These are phyloP conservation scores for Fusarium sp. DNA, from an alignment of 2,329 filamentous ascomycete genomes.

Conservation along the genomic window DNA sequence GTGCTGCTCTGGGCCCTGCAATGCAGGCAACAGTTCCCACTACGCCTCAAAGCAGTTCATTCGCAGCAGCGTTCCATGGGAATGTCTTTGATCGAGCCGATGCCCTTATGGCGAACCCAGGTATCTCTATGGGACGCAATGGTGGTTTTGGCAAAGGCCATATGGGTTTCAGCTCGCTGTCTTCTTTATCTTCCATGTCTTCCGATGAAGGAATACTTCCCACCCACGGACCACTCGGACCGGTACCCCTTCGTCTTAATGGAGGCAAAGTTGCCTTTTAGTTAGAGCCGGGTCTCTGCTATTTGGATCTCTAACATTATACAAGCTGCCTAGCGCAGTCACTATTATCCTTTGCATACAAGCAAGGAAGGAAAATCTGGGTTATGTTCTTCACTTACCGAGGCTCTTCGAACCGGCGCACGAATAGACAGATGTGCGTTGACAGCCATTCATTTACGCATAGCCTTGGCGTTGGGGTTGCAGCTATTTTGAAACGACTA, in stretches of 20 bases:
- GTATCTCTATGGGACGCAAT: constrained; percentile 66
- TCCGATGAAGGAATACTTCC: constrained; percentile 53
- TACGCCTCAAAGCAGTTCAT: constrained; percentile 69
- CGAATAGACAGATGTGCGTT: constrained; percentile 20
- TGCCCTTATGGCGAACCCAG: constrained; percentile 67
- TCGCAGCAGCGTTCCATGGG: constrained; percentile 65
- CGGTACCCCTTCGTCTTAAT: constrained; percentile 51
- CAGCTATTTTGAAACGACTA: constrained; percentile 27
- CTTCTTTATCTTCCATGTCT: constrained; percentile 56
- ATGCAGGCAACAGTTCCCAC: constrained; percentile 89
- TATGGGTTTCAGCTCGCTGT: constrained; percentile 53
- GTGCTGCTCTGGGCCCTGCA: constrained; percentile 87
- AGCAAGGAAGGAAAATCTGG: constrained; percentile 10
- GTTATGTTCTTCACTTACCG: constrained; percentile 18
- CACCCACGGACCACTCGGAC: constrained; percentile 49
- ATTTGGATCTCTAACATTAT: constrained; percentile 27
- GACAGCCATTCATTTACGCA: constrained; percentile 43
- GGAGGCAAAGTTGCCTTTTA: constrained; percentile 54
- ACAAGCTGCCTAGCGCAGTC: constrained; percentile 9
- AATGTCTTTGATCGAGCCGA: constrained; percentile 71
- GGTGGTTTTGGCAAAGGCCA: constrained; percentile 58
- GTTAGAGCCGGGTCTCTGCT: constrained; percentile 11
- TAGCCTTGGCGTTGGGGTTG: constrained; percentile 45
- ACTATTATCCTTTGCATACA: constrained; percentile 34
- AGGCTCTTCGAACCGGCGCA: constrained; percentile 37